These are phyloP conservation scores for Hypoxylon trugodes DNA, from an alignment of 495 filamentous ascomycete genomes.

Conservation along the genomic window DNA sequence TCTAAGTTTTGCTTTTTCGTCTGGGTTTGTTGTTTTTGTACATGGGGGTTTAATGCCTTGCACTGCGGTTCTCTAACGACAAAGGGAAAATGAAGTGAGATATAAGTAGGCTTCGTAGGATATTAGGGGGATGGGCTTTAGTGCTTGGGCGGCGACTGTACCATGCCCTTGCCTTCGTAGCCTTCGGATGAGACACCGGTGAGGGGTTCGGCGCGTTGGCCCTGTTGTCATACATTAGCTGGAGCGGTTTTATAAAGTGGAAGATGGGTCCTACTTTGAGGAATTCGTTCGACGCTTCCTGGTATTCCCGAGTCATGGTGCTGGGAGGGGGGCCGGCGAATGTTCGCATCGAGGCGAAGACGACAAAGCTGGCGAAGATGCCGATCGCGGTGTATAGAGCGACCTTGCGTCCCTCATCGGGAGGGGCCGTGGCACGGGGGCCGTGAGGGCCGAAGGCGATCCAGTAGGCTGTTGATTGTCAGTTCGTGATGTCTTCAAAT, in stretches of 20 bases:
- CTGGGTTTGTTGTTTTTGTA: conserved; percentile 37
- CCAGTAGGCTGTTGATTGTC: conserved; percentile 81
- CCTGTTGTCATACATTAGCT: conserved; percentile 59
- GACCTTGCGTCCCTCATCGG: conserved; percentile 82
- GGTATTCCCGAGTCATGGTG: conserved; percentile 95
- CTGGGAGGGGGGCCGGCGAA: conserved; percentile 73
- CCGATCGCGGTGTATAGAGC: conserved; percentile 73
- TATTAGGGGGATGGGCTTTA: conserved; percentile 32
- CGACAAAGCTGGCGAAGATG: conserved; percentile 62
- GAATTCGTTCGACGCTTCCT: conserved; percentile 91
- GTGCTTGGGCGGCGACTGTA: conserved; percentile 70
- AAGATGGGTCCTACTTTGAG: conserved; percentile 68
- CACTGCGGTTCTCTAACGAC: conserved; percentile 47
- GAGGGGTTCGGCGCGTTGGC: conserved; percentile 88
- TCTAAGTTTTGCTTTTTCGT: conserved; percentile 28
- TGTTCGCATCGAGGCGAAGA: conserved; percentile 71
- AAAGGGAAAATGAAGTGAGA: conserved; percentile 44
- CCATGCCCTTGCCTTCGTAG: conserved; percentile 81
- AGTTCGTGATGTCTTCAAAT: conserved; percentile 36
- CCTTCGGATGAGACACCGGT: conserved; percentile 83
- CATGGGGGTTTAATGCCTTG: conserved; percentile 28
- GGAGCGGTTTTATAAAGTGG: background rate
- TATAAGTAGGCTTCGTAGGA: conserved; percentile 3
- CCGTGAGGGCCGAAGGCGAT: conserved; percentile 97
- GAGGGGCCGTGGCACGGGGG: conserved; percentile 79